Evolutionary conservation across 2,329 filamentous ascomycete genomes (phyloP).

Genomic region (Fusarium sp.): DNA sequence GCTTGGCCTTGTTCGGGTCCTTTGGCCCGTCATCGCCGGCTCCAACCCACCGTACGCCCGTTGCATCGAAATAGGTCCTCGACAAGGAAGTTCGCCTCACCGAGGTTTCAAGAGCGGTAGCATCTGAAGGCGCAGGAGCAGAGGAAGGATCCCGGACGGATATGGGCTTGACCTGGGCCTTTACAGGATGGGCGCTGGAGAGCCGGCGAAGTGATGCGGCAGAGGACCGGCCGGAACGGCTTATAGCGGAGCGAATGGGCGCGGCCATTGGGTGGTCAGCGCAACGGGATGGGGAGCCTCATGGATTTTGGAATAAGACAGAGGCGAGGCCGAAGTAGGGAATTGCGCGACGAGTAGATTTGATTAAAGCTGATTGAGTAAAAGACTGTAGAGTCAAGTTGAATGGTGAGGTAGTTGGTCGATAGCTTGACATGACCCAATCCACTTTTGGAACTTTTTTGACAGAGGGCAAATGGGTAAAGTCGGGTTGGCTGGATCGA

Average conservation of each 20-base stretch:
- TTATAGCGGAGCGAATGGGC: conserved; percentile 46
- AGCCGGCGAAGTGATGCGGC: conserved; percentile 43
- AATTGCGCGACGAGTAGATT: not conserved
- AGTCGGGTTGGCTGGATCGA: conserved; percentile 33
- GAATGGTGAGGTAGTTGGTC: conserved; percentile 11
- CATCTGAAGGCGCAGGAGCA: conserved; percentile 11
- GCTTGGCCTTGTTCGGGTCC: conserved; percentile 71
- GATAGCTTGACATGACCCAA: conserved; percentile 18
- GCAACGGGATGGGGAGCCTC: conserved; percentile 35
- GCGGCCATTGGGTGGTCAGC: conserved; percentile 51
- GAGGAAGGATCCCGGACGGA: conserved; percentile 21
- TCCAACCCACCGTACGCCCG: conserved; percentile 45
- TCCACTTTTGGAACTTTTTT: conserved; percentile 38
- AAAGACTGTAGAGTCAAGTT: conserved; percentile 5
- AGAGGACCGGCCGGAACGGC: conserved; percentile 40
- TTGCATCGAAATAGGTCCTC: conserved; percentile 49
- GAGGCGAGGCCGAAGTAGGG: not conserved
- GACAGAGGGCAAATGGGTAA: conserved; percentile 36
- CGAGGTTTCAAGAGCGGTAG: conserved; percentile 9
- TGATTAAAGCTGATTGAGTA: not conserved
- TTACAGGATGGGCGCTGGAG: conserved; percentile 46
- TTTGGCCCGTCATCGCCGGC: conserved; percentile 51
- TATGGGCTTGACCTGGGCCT: conserved; percentile 46
- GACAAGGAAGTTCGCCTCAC: conserved; percentile 33
- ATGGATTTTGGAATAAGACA: conserved; percentile 31